Evolutionary conservation across 352 stramenopile species (phyloP).

Genomic region (Discostella stelligera): DNA sequence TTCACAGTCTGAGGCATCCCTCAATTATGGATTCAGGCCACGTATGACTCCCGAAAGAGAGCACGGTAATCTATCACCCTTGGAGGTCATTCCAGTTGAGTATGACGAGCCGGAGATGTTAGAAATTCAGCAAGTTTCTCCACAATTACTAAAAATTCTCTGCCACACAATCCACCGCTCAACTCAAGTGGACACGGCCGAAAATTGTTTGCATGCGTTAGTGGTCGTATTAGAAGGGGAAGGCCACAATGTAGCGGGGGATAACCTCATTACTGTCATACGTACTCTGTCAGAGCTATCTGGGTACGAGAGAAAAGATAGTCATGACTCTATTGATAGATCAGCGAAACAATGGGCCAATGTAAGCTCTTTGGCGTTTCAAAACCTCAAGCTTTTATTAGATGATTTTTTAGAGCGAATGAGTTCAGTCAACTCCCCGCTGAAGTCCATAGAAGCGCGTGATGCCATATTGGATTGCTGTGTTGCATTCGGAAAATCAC

Average conservation of each 20-base stretch:
- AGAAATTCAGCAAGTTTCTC: conserved; percentile 10
- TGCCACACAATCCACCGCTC: conserved; percentile 63
- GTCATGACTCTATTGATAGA: conserved; percentile 52
- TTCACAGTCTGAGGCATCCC: conserved; percentile 30
- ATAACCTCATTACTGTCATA: conserved; percentile 68
- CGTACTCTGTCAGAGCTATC: conserved; percentile 63
- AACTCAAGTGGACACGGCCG: conserved; percentile 56
- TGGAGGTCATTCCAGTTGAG: conserved; percentile 41
- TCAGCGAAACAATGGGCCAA: conserved; percentile 57
- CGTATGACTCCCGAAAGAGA: conserved; percentile 34
- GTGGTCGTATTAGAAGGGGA: conserved; percentile 71
- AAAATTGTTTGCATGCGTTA: conserved; percentile 65
- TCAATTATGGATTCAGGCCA: conserved; percentile 42
- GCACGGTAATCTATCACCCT: conserved; percentile 25
- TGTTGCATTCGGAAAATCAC: conserved; percentile 89
- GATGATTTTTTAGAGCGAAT: conserved; percentile 93
- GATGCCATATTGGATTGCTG: conserved; percentile 88
- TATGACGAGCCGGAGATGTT: conserved; percentile 12
- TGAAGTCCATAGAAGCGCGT: conserved; percentile 79
- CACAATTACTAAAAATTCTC: conserved; percentile 57
- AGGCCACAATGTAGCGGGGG: conserved; percentile 63
- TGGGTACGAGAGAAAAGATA: conserved; percentile 31
- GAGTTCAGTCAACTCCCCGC: conserved; percentile 35
- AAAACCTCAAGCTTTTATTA: conserved; percentile 94
- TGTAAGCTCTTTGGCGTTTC: conserved; percentile 85